These are phyloP conservation scores for Annulohypoxylon truncatum DNA, from an alignment of 2,329 filamentous ascomycete species.

Conservation along the genomic window DNA sequence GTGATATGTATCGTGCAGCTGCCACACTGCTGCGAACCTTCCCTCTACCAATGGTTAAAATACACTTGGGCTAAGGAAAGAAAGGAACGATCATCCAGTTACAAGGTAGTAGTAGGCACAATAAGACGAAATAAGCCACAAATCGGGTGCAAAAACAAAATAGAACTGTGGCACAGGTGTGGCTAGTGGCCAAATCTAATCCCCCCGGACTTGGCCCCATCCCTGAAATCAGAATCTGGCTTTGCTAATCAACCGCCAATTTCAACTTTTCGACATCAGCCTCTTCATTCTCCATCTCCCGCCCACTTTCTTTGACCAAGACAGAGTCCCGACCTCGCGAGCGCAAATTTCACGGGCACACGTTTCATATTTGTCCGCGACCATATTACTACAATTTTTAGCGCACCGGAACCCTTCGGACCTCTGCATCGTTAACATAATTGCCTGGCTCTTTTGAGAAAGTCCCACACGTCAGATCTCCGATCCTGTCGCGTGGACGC, in stretches of 20 bases:
- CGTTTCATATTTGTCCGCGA: conserved; percentile 40
- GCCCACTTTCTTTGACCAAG: conserved; percentile 30
- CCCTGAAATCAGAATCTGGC: conserved; percentile 46
- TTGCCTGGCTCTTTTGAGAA: conserved; percentile 34
- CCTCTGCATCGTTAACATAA: conserved; percentile 26
- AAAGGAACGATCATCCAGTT: background rate
- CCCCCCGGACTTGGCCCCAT: conserved; percentile 40
- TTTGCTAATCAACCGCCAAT: conserved; percentile 46
- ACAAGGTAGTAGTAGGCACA: background rate
- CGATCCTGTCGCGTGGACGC: conserved; percentile 52
- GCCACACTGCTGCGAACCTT: conserved; percentile 5
- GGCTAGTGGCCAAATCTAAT: conserved; percentile 16
- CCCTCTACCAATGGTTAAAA: background rate
- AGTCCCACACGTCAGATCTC: conserved; percentile 51
- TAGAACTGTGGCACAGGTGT: conserved; percentile 34
- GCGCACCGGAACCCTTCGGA: conserved; percentile 11
- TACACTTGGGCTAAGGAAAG: background rate
- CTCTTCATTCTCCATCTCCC: conserved; percentile 44
- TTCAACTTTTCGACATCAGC: conserved; percentile 49
- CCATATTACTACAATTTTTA: conserved; percentile 32
- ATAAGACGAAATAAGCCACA: conserved; percentile 14
- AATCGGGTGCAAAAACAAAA: conserved; percentile 16
- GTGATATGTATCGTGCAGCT: conserved; percentile 15
- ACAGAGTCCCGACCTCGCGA: conserved; percentile 28
- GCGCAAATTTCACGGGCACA: conserved; percentile 22